Percentiles rank a stretch among this genome's conserved stretches.
Evolutionary conservation across 2,329 filamentous ascomycete genomes (phyloP).

Genomic region (Xylariaceae sp.): DNA sequence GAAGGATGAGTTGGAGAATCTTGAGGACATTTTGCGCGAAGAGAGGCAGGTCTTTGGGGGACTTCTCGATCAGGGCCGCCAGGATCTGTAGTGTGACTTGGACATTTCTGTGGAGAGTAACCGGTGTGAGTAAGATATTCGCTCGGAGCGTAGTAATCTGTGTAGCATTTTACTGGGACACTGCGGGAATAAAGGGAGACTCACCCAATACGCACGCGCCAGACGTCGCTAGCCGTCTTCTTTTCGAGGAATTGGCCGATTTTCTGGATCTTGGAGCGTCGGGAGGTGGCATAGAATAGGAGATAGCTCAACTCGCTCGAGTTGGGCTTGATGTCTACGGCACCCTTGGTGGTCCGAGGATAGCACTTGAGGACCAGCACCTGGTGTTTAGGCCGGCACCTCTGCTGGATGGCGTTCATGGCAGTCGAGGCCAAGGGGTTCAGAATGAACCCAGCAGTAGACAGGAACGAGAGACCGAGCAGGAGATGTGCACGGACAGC

Average conservation of each 20-base stretch:
- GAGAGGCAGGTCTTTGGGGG: constrained; percentile 81
- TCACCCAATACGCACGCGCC: constrained; percentile 79
- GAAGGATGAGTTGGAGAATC: constrained; percentile 75
- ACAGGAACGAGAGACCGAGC: constrained; percentile 4
- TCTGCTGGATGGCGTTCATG: constrained; percentile 62
- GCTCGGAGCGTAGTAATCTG: not conserved
- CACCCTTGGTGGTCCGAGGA: constrained; percentile 83
- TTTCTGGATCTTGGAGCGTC: constrained; percentile 92
- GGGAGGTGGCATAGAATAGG: constrained; percentile 92
- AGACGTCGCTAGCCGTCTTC: constrained; percentile 87
- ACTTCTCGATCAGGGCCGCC: constrained; percentile 85
- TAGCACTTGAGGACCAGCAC: constrained; percentile 95
- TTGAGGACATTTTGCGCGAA: constrained; percentile 81
- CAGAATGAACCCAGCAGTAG: constrained; percentile 14
- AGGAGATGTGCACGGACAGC: not conserved
- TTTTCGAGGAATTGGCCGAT: constrained; percentile 92
- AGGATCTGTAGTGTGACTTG: constrained; percentile 93
- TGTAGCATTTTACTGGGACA: not conserved
- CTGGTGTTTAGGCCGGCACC: constrained; percentile 89
- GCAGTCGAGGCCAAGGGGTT: constrained; percentile 23
- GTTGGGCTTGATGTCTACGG: constrained; percentile 90
- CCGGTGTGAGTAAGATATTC: constrained; percentile 5
- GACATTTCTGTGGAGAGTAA: constrained; percentile 59
- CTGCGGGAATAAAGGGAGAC: constrained; percentile 24
- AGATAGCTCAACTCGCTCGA: constrained; percentile 95